Percentiles rank a stretch among this genome's conserved stretches.
phyloP scores from a whole-genome alignment of 768 basidiomycete genomes.

The Auricularia auricula-judae region DNA sequence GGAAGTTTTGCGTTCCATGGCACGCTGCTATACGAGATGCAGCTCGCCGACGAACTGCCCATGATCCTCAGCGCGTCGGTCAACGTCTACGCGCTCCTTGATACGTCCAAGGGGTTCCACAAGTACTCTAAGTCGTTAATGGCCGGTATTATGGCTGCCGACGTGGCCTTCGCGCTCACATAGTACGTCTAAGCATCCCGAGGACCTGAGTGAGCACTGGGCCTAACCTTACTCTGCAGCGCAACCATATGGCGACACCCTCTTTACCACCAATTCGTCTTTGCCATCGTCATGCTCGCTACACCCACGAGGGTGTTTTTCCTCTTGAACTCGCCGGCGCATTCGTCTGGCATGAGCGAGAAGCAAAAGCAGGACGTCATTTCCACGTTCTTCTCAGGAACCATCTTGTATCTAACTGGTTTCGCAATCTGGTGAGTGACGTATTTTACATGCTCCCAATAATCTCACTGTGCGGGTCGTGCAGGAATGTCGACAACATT shows the following conservation, averaged over 20 bases:
- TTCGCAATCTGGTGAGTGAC: constrained; percentile 39
- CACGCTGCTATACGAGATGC: constrained; percentile 62
- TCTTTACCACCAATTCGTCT: constrained; percentile 68
- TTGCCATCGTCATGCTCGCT: constrained; percentile 45
- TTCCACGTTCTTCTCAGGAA: constrained; percentile 41
- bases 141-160: constrained; percentile 31
- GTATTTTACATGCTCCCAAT: background rate
- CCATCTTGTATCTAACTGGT: constrained; percentile 44
- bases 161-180: constrained; percentile 54
- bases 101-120: constrained; percentile 27
- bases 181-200: constrained; percentile 44
- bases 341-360: constrained; percentile 23
- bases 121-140: constrained; percentile 22
- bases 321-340: constrained; percentile 24
- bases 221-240: background rate
- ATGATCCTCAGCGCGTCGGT: constrained; percentile 45
- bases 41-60: constrained; percentile 72
- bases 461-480: background rate
- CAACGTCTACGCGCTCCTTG: constrained; percentile 49
- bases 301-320: constrained; percentile 39
- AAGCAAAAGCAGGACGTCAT: constrained; percentile 31
- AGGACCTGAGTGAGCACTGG: background rate
- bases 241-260: constrained; percentile 64
- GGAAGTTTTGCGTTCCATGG: constrained; percentile 76
- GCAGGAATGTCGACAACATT: constrained; percentile 67